Evolutionary conservation across 768 basidiomycete genomes (phyloP).

Genomic region (Kwoniella heveanensis): DNA sequence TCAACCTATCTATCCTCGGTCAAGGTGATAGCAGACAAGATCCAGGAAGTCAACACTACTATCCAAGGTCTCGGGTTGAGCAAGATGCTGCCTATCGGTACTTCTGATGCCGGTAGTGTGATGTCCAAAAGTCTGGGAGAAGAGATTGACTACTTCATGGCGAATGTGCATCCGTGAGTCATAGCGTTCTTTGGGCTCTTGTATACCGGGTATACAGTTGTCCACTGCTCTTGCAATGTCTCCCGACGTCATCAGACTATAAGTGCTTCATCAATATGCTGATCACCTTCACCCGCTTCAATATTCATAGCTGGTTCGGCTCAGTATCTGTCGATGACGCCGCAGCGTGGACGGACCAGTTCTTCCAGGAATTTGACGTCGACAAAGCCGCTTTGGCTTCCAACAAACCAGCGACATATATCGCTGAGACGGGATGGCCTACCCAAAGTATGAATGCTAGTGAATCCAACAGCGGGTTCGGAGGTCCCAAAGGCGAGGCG

Average conservation of each 20-base stretch:
- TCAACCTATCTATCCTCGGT: constrained; percentile 58
- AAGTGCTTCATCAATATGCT: neutral
- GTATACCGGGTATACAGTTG: neutral
- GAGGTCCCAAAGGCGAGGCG: constrained; percentile 62
- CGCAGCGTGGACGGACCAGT: constrained; percentile 77
- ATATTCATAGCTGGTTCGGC: constrained; percentile 70
- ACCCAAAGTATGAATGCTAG: constrained; percentile 47
- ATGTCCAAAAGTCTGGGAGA: constrained; percentile 72
- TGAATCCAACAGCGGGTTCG: constrained; percentile 68
- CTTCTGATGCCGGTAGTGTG: constrained; percentile 80
- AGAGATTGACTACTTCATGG: constrained; percentile 60
- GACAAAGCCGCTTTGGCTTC: constrained; percentile 61
- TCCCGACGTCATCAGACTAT: too few species aligned
- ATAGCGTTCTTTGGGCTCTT: neutral
- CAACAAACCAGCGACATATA: constrained; percentile 79
- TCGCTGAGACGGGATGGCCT: constrained; percentile 79
- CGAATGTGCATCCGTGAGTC: constrained; percentile 76
- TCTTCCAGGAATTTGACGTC: constrained; percentile 69
- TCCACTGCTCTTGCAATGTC: too few species aligned
- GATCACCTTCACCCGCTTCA: neutral
- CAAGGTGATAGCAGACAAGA: constrained; percentile 69
- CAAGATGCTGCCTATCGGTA: constrained; percentile 72
- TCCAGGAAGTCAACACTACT: constrained; percentile 58
- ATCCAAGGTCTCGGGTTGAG: constrained; percentile 61
- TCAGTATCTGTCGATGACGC: constrained; percentile 68